Evolutionary conservation across 1,139 yeast species (phyloP), one percentile per base, ranked within the genome.

Genomic region (Eremothecium gossypii): DNA sequence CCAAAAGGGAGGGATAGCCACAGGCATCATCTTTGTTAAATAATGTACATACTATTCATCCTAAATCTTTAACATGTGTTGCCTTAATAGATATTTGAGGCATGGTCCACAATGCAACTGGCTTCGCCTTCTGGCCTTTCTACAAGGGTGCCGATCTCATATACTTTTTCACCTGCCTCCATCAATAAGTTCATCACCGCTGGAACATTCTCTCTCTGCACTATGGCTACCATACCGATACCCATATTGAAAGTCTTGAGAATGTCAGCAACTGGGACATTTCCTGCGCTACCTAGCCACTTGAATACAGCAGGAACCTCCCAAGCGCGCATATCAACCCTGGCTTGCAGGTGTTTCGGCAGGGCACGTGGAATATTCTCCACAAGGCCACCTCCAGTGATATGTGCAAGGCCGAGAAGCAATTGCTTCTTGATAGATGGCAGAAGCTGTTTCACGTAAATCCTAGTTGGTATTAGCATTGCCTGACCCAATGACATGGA

Each of bases 321-420:
- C 95, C 97, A 89, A 8, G 76, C 66, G 42, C 68, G 68, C 60
- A 84, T 78, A 61, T 91, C 96, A 41, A 93, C 76, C 52, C 70
- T 71, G 12, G 96, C 98, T 58, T 81, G 80, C 50, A 91, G 69
- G 54, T 77, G 66, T 48, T 76, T 68, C 48, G 98, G 98, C 49
- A 93, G 71, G 26, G 95, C 93, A 62, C 99, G 79, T 43, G 99
- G 99, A 45, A 91, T 79, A 64, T 93, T 93, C 65, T 93, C 99
- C 30, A 91, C 82, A 41, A 93, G 73, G 45, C 99, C 99, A 58
- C 99, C 99, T 47, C 99, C 99, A 20, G 99, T 93, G 56, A 93
- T 91, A 62, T 93, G 95, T 5, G 98, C 96, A 61, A 93, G 73
- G 47, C 96, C 99, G 45, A 86, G 72, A 43, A 91, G 63, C 47